A percentile compares a stretch with the other conserved stretches of the same genome.
These are phyloP conservation scores for Diplocarpon rosae DNA, from an alignment of 2,329 filamentous ascomycete species.

Conservation along the genomic window DNA sequence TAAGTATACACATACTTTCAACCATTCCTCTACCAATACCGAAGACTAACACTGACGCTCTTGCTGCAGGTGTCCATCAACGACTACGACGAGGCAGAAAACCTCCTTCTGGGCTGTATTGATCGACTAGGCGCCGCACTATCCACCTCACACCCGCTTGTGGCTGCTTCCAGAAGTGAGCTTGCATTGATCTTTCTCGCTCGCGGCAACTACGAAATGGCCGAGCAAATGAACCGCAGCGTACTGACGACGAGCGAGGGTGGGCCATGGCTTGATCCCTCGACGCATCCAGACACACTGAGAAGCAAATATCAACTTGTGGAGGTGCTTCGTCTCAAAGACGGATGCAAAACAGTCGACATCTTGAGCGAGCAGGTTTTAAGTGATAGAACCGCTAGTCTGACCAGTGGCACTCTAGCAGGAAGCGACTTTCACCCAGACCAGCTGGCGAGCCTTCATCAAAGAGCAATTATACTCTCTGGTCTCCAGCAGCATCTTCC, in stretches of 20 bases:
- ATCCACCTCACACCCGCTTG: slow-evolving; percentile 16
- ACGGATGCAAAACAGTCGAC: slow-evolving; percentile 19
- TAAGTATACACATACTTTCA: slow-evolving; percentile 1
- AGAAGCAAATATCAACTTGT: slow-evolving; percentile 20
- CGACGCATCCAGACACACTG: slow-evolving; percentile 21
- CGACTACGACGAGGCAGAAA: slow-evolving; percentile 18
- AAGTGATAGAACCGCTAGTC: slow-evolving; percentile 14
- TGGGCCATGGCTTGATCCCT: slow-evolving; percentile 19
- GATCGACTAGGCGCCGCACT: slow-evolving; percentile 12
- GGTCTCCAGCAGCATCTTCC: slow-evolving; percentile 16
- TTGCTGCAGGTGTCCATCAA: slow-evolving; percentile 1
- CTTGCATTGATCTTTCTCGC: slow-evolving; percentile 16
- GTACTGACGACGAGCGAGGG: slow-evolving; percentile 12
- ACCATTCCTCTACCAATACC: too few relatives aligned
- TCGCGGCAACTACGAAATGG: slow-evolving; percentile 19
- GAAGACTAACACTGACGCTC: too few relatives aligned
- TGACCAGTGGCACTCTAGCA: slow-evolving; percentile 17
- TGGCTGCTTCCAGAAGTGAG: slow-evolving; percentile 17
- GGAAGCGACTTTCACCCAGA: slow-evolving; percentile 21
- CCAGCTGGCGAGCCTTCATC: slow-evolving; percentile 20
- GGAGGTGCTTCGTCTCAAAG: slow-evolving; percentile 14
- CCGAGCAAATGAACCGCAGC: slow-evolving; percentile 16
- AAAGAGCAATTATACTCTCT: slow-evolving; percentile 19
- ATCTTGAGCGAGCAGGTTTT: slow-evolving; percentile 15
- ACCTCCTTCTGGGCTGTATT: slow-evolving; percentile 12